Evolutionary conservation across 371 early-diverging fungal genomes (phyloP).

Genomic region (Mucor plumbeus): DNA sequence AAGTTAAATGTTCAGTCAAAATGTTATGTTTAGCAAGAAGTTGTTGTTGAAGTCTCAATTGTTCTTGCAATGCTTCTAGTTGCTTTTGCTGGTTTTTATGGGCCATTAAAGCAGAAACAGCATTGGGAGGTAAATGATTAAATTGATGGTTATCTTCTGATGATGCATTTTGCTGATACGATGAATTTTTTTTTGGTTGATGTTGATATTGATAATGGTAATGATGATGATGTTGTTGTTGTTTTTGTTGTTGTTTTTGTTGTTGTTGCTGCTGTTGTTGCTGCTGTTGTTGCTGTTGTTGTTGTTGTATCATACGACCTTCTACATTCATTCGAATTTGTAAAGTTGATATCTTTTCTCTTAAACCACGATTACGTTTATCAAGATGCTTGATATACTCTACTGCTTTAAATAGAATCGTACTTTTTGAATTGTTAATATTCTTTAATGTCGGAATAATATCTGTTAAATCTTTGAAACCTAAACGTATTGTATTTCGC

Average conservation of each 20-base stretch:
- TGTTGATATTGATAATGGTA: not conserved
- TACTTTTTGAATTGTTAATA: slow-evolving; percentile 61
- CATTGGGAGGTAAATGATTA: slow-evolving; percentile 26
- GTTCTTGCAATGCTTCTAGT: slow-evolving; percentile 42
- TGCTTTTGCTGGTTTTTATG: slow-evolving; percentile 49
- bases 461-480: slow-evolving; percentile 83
- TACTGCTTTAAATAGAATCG: slow-evolving; percentile 62
- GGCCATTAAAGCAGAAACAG: slow-evolving; percentile 35
- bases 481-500: slow-evolving; percentile 82
- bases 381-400: slow-evolving; percentile 58
- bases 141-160: not conserved
- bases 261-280: too few species aligned
- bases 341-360: slow-evolving; percentile 54
- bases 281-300: slow-evolving; percentile 10
- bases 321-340: slow-evolving; percentile 52
- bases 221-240: slow-evolving; percentile 1
- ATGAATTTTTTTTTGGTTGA: not conserved
- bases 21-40: slow-evolving; percentile 35
- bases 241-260: too few species aligned
- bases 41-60: slow-evolving; percentile 39
- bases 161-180: not conserved
- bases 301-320: slow-evolving; percentile 24
- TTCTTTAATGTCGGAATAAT: slow-evolving; percentile 80
- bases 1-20: not conserved
- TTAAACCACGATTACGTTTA: slow-evolving; percentile 51